Percentiles rank a stretch among this genome's conserved stretches.
Conservation (phyloP, 208 protist species). For the Leishmania aethiopica region DNA sequence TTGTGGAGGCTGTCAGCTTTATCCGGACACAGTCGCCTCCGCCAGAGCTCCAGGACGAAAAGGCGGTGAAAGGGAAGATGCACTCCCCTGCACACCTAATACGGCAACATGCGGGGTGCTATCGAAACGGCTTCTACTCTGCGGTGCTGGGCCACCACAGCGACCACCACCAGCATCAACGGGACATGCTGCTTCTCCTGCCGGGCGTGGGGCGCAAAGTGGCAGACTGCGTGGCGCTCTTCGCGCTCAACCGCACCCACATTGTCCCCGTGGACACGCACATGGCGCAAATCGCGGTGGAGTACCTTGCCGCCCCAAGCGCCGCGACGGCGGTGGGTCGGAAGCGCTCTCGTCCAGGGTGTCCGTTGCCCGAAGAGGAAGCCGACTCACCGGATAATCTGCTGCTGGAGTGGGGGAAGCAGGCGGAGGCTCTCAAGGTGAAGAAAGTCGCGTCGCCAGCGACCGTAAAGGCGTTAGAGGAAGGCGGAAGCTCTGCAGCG, state of each 20-base stretch:
- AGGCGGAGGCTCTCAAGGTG: constrained; percentile 8
- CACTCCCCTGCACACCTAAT: background rate
- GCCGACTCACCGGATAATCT: constrained; percentile 4
- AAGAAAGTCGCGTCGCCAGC: constrained; percentile 6
- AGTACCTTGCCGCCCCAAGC: constrained; percentile 37
- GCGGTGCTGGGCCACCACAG: constrained; percentile 29
- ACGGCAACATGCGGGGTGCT: constrained; percentile 14
- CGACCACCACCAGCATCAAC: constrained; percentile 31
- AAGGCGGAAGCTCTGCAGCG: background rate
- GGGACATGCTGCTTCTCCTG: constrained; percentile 49
- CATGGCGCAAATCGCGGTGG: constrained; percentile 73
- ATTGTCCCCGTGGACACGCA: constrained; percentile 91
- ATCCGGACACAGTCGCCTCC: background rate
- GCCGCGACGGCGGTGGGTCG: background rate
- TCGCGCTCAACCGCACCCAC: constrained; percentile 55
- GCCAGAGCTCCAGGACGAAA: background rate
- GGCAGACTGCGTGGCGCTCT: constrained; percentile 84
- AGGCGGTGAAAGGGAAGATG: background rate
- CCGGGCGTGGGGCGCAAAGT: constrained; percentile 85
- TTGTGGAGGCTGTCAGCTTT: constrained; percentile 31
- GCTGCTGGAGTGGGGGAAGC: constrained; percentile 22
- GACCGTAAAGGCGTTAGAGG: background rate
- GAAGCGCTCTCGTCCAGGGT: background rate
- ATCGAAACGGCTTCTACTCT: constrained; percentile 52
- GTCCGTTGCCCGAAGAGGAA: background rate